Base-by-base conservation (phyloP, 768 basidiomycete genomes). In the Podaxis sp. region DNA sequence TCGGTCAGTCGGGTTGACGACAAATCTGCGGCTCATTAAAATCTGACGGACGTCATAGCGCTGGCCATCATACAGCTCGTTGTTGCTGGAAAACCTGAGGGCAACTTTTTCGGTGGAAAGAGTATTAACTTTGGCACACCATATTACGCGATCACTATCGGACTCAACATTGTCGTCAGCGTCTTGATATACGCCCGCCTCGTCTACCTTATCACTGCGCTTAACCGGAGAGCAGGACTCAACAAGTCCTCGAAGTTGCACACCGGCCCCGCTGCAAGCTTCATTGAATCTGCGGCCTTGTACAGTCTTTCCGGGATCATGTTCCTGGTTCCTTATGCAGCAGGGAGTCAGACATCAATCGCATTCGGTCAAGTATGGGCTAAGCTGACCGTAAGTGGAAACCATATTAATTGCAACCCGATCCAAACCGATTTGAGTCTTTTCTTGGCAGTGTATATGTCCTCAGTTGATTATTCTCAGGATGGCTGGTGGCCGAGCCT, bases 101-200 rank as follows among this genome's bases (percentile, higher is more conserved):
- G 74, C 4, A 72, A 75, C 67, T 76, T 79, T 69, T 79, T 80
- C 67, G 66, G 68, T 22, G 77, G 77, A 5, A 70, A 71, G 57
- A 64, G 76, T 4, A 69, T 76, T 61, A 71, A 74, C 67, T 77
- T 79, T 60, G 78, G 75, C 27, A 69, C 73, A 6, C 74, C 78
- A 7, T 82, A 78, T 70, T 77, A 76, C 57, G 68, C 76, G 22
- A 70, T 78, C 51, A 76, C 77, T 11, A 75, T 82, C 60, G 66
- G 71, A 37, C 69, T 80, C 63, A 82, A 80, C 70, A 71, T 79
- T 59, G 63, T 80, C 66, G 71, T 77, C 46, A 80, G 79, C 5
- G n/a, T 68, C 3, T 68, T 77, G 33, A 79, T 82, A 57, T 76
- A 74, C 50, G 61, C 53, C n/a, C 79, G 79, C 19, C 75, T 80